Evolutionary conservation across 257 asterid species (phyloP), one percentile per base, ranked within the genome.

Genomic region (Plantago elongata): DNA sequence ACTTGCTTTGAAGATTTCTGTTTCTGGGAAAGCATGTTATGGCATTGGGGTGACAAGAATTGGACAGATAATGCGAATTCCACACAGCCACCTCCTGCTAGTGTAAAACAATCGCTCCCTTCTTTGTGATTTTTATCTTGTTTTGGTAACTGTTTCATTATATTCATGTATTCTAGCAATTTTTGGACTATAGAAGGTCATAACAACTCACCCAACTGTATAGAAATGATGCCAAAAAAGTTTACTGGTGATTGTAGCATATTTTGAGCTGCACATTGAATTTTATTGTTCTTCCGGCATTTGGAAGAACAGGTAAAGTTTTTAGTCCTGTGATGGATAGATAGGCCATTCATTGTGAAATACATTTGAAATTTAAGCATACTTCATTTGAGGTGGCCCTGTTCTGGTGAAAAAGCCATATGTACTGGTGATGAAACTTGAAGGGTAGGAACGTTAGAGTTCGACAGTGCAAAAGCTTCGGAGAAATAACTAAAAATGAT

Each of bases 11-110:
- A 90, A 69, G 81, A 84, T 0, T 84, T 90, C 57, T 90, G 97
- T 76, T 87, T 76, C 72, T 87, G 96, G 97, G 95, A 90, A 65
- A 90, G 97, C 66, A 87, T 90, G 95, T 60, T 90, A 59, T 80
- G 93, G 97, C 96, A 90, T 34, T 90, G 97, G 97, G 97, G 97
- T 5, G 89, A 90, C 11, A 83, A 64, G 45, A 87, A 90, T 60
- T 83, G 92, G 95, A 87, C 97, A 6, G 95, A 83, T 29, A 87
- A 84, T 43, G 77, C 84, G 0, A 87, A 87, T 16, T 58, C 75
- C 13, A 50, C 74, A 3, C 75, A 54, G 62, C 70, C 85, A 2
- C 78, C 77, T 5, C 81, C 81, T 16, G 50, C 51, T 10, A 42
- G 43, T 10, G 55, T 49, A 22, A 73, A 78, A 7, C 74, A 71